Conservation (phyloP, 2,329 filamentous ascomycete species). For the Diplodia intermedia region DNA sequence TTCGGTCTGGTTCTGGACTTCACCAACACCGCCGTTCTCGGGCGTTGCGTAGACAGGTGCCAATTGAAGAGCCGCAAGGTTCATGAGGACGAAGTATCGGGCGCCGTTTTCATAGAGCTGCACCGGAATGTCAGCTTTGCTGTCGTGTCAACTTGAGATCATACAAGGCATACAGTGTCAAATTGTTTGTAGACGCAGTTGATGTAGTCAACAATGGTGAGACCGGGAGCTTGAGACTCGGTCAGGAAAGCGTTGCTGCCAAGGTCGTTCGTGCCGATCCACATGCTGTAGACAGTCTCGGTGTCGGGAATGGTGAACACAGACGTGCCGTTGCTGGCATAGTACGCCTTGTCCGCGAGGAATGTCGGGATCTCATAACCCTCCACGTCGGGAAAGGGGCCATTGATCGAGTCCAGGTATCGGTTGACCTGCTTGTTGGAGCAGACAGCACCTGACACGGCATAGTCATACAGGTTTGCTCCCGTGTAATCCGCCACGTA, state of each 20-base stretch:
- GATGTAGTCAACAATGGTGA: constrained; percentile 69
- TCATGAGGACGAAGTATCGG: constrained; percentile 75
- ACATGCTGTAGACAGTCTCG: constrained; percentile 75
- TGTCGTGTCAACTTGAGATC: constrained; percentile 50
- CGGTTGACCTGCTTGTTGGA: constrained; percentile 71
- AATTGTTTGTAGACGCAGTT: constrained; percentile 66
- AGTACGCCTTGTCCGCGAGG: constrained; percentile 50
- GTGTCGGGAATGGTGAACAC: constrained; percentile 54
- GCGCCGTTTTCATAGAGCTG: constrained; percentile 70
- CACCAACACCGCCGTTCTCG: constrained; percentile 52
- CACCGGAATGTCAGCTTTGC: constrained; percentile 45
- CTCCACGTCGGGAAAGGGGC: constrained; percentile 63
- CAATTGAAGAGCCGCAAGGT: constrained; percentile 71
- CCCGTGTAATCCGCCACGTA: constrained; percentile 68
- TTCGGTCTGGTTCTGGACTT: constrained; percentile 58
- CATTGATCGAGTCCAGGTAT: constrained; percentile 58
- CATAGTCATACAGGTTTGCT: constrained; percentile 69
- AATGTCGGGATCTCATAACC: constrained; percentile 58
- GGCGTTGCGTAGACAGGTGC: constrained; percentile 69
- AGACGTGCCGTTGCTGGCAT: constrained; percentile 47
- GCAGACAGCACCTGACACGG: constrained; percentile 74
- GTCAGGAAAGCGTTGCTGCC: constrained; percentile 70
- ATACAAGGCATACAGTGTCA: constrained; percentile 35
- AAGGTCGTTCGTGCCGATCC: constrained; percentile 84
- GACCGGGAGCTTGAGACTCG: constrained; percentile 65